These are phyloP conservation scores for Diaporthe velutina DNA, from an alignment of 2,329 filamentous ascomycete species.

Conservation along the genomic window DNA sequence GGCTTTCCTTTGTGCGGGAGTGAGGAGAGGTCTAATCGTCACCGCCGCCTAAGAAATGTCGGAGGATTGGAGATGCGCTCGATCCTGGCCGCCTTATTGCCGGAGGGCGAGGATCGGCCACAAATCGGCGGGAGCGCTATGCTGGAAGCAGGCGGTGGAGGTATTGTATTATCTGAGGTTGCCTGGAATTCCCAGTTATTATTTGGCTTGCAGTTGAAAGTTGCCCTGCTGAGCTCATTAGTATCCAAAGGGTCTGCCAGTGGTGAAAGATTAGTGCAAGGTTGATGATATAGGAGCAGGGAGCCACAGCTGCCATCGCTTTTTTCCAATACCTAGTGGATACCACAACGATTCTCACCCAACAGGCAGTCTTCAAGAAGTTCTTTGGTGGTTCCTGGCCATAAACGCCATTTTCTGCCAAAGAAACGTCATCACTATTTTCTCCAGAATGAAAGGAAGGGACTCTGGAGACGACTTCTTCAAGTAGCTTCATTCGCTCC, in stretches of 20 bases:
- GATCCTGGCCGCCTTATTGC: slow-evolving; percentile 38
- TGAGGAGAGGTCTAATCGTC: slow-evolving; percentile 28
- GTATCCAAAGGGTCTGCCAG: background rate
- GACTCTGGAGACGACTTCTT: background rate
- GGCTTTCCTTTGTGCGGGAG: slow-evolving; percentile 20
- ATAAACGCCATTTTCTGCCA: background rate
- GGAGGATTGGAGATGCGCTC: slow-evolving; percentile 20
- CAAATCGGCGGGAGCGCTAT: slow-evolving; percentile 22
- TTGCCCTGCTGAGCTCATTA: slow-evolving; percentile 2
- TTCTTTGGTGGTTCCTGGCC: background rate
- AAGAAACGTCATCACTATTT: slow-evolving; percentile 14
- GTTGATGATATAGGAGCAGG: background rate
- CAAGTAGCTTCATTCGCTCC: slow-evolving; percentile 1
- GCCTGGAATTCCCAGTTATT: background rate
- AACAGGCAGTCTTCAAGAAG: background rate
- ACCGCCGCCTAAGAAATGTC: slow-evolving; percentile 16
- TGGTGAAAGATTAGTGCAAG: background rate
- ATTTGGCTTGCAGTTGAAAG: background rate
- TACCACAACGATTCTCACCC: background rate
- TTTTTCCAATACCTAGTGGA: background rate
- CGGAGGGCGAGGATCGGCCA: slow-evolving; percentile 33
- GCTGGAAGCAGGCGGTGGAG: background rate
- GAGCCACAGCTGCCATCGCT: background rate
- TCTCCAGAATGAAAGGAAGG: background rate
- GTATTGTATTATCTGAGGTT: background rate